Base-by-base conservation (phyloP, 495 filamentous ascomycete species). In the Daldinia concentrica region DNA sequence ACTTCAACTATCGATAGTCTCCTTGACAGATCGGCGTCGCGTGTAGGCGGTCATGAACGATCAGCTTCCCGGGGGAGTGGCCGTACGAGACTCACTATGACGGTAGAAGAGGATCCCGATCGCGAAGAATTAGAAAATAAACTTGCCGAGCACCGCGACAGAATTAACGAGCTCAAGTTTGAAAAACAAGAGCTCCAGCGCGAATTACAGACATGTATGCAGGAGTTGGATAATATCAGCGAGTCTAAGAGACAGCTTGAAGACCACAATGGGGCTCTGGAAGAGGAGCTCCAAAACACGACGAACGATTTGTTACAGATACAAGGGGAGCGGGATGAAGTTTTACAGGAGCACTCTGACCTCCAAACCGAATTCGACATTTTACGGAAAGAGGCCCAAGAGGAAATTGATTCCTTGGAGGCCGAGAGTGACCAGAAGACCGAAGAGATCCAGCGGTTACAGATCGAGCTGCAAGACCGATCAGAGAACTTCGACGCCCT, bases 11-110 rank as follows among this genome's bases (percentile, higher is more conserved):
- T 94, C 15, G 95, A 99, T 66, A 96, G 93, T 74, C 91, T 97
- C 60, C 88, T 97, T 48, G 95, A 98, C 62, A 89, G 95, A 19
- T 97, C 95, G 4, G 94, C 92, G 19, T 98, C 95, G 12, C 90
- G 95, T 30, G 89, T 91, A 7, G 89, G 93, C 48, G 79, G 69
- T 0, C 79, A 83, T 55, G 89, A 88, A 62, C 84, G 93, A 55
- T 86, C 92, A 4, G 84, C 85, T 1, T 97, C 93, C 6, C 82
- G 92, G 39, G 85, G 85, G 2, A 97, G 93, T 72, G 90, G 89
- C 58, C 85, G 81, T 12, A 94, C 92, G 2, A 84, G 88, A 11
- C 80, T 75, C 3, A 80, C 82, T 2, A 71, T 83, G n/a, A 92
- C 90, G 0, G 85, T 87, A 17, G 76, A 92, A 7, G 93, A 90